phyloP scores from a whole-genome alignment of 78 protist species.

The Protostelium mycophagum region DNA sequence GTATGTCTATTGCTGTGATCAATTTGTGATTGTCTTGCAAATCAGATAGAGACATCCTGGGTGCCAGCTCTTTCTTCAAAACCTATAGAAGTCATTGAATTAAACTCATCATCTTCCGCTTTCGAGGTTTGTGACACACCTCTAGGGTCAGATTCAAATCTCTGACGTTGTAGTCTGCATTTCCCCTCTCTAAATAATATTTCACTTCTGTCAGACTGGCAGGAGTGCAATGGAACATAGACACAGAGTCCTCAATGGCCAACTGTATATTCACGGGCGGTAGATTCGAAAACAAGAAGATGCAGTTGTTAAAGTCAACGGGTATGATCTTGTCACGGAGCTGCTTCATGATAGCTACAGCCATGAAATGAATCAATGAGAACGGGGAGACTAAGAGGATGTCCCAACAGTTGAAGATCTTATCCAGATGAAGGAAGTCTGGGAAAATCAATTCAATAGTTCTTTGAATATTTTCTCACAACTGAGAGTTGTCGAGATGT shows the following conservation, averaged over 20 bases:
- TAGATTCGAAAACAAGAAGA: constrained; percentile 46
- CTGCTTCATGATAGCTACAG: constrained; percentile 58
- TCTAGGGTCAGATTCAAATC: background rate
- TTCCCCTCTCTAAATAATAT: background rate
- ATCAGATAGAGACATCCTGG: background rate
- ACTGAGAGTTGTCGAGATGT: too few relatives aligned
- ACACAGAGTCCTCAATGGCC: constrained; percentile 36
- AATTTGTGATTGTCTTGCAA: background rate
- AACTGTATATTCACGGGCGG: constrained; percentile 36
- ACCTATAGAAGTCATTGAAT: background rate
- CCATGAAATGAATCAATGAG: constrained; percentile 47
- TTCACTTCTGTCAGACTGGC: constrained; percentile 4
- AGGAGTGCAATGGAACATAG: constrained; percentile 34
- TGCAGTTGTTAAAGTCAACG: constrained; percentile 33
- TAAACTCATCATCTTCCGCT: too few relatives aligned
- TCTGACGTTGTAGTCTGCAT: background rate
- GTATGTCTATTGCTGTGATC: background rate
- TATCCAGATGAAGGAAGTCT: constrained; percentile 62
- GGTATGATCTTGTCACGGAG: constrained; percentile 28
- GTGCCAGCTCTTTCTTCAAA: background rate
- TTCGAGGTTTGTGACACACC: too few relatives aligned
- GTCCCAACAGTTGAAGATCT: constrained; percentile 72
- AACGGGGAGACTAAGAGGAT: constrained; percentile 55
- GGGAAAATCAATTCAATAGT: too few relatives aligned
- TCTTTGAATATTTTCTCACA: too few relatives aligned